A percentile compares a stretch with the other conserved stretches of the same genome.
phyloP scores from a whole-genome alignment of 2,329 filamentous ascomycete genomes.

The Talaromyces verruculosus region DNA sequence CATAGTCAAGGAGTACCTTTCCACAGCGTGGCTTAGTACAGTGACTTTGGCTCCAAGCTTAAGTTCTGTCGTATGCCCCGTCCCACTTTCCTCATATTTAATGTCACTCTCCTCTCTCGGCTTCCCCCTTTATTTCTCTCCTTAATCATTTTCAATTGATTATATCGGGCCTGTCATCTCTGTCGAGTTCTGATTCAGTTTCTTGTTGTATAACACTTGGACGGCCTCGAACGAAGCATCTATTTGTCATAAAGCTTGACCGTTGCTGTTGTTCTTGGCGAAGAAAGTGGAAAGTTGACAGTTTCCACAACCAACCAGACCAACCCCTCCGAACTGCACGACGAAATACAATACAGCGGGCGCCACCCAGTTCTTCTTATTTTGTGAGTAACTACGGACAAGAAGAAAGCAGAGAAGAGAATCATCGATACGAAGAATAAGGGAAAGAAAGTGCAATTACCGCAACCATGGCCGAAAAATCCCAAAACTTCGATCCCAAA shows the following conservation, averaged over 20 bases:
- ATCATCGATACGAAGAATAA: not conserved
- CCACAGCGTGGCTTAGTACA: not conserved
- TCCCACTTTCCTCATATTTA: constrained; percentile 9
- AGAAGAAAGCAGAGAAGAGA: not conserved
- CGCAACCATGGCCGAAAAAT: constrained; percentile 17
- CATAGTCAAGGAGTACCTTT: not conserved
- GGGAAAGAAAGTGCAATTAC: not conserved
- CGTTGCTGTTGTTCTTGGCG: constrained; percentile 4
- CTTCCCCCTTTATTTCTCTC: not conserved
- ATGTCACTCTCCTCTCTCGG: not conserved
- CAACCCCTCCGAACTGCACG: not conserved
- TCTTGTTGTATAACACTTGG: not conserved
- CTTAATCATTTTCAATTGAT: not conserved
- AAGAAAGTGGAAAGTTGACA: not conserved
- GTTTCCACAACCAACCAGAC: constrained; percentile 5
- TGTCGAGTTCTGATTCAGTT: not conserved
- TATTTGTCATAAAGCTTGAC: constrained; percentile 2
- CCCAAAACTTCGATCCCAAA: constrained; percentile 67
- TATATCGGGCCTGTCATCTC: not conserved
- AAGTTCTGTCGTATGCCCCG: constrained; percentile 5
- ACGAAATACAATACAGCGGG: not conserved
- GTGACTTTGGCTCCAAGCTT: constrained; percentile 6
- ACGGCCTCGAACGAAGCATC: not conserved
- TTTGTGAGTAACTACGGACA: not conserved
- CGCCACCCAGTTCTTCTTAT: not conserved